phyloP scores from a whole-genome alignment of 768 basidiomycete species.

The Lentinula sp. region DNA sequence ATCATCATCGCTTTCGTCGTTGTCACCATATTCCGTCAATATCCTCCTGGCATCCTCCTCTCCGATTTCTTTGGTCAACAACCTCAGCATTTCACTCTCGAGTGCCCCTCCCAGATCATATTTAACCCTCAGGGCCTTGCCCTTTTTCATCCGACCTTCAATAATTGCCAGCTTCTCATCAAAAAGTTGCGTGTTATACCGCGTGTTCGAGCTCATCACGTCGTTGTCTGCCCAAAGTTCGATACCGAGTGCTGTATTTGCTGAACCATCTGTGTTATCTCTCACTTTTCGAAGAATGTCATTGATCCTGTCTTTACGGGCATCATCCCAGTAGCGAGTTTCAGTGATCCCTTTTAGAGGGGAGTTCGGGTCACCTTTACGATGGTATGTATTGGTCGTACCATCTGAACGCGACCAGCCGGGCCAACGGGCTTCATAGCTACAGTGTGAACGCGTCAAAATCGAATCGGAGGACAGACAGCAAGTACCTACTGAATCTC shows the following conservation, averaged over 20 bases:
- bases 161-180: conserved; percentile 32
- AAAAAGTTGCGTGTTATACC: conserved; percentile 36
- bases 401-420: neutral
- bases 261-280: neutral
- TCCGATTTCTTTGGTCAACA: conserved; percentile 4
- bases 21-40: neutral
- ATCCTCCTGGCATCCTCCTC: neutral
- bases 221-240: conserved; percentile 31
- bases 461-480: neutral
- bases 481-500: neutral
- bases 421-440: conserved; percentile 1
- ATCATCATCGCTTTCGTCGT: neutral
- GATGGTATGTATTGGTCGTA: neutral
- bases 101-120: neutral
- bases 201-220: conserved; percentile 37
- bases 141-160: neutral
- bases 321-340: neutral
- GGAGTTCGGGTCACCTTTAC: neutral
- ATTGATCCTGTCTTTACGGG: neutral
- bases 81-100: conserved; percentile 7
- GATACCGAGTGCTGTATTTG: conserved; percentile 24
- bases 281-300: neutral
- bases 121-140: neutral
- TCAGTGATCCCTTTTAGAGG: neutral
- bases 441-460: neutral